Percentiles rank a stretch among this genome's conserved stretches.
phyloP scores from a whole-genome alignment of 2,329 filamentous ascomycete genomes.

The Aspergillus oerlinghausenensis region DNA sequence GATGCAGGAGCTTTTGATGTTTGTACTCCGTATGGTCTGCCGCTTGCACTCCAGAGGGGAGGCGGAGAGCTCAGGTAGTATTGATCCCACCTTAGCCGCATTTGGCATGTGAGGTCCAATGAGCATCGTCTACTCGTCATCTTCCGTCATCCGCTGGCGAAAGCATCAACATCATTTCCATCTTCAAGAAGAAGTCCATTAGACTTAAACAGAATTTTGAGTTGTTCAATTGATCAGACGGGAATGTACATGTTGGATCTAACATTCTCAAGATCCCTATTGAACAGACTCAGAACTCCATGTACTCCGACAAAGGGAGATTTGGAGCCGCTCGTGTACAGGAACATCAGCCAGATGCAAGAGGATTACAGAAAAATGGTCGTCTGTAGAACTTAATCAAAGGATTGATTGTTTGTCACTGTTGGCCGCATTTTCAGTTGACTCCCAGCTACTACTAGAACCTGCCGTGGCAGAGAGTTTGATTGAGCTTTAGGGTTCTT shows the following conservation, averaged over 20 bases:
- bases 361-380: constrained; percentile 76
- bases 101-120: constrained; percentile 6
- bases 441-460: constrained; percentile 82
- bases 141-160: not conserved
- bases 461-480: constrained; percentile 72
- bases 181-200: not conserved
- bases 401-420: not conserved
- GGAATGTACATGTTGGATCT: not conserved
- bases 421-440: constrained; percentile 44
- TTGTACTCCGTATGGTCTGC: not conserved
- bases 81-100: constrained; percentile 8
- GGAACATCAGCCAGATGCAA: constrained; percentile 67
- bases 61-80: not conserved
- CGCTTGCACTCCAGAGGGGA: not conserved
- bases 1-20: not conserved
- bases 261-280: constrained; percentile 5
- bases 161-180: not conserved
- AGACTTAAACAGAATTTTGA: not conserved
- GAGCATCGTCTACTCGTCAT: not conserved
- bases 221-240: not conserved
- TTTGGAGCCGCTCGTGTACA: constrained; percentile 71
- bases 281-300: constrained; percentile 56
- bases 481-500: constrained; percentile 65
- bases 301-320: constrained; percentile 56
- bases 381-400: constrained; percentile 44